Percentiles rank a stretch among this genome's conserved stretches.
Evolutionary conservation across 164 flowering plant genomes (phyloP).

Genomic region (Litsea cubeba): DNA sequence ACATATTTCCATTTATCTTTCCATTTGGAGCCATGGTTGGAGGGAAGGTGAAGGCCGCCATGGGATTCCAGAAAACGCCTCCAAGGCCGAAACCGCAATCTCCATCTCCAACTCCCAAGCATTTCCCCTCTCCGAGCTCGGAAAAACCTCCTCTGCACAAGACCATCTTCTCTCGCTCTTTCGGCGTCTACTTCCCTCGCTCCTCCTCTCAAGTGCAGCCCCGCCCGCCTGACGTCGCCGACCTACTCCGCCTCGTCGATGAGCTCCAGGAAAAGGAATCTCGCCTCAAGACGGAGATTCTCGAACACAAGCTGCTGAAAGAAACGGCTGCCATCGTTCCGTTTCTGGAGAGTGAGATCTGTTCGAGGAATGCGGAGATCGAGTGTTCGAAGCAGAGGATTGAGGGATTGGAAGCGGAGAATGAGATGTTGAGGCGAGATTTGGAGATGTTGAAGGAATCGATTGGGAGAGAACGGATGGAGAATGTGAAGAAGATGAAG

Average conservation of each 20-base stretch:
- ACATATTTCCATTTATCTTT: background rate
- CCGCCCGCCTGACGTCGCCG: conserved; percentile 71
- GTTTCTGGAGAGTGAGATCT: conserved; percentile 58
- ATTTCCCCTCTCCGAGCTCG: conserved; percentile 15
- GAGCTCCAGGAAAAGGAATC: conserved; percentile 69
- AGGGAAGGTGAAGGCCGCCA: conserved; percentile 64
- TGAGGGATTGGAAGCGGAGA: conserved; percentile 44
- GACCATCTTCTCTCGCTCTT: conserved; percentile 54
- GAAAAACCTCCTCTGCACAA: conserved; percentile 26
- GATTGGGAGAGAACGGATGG: conserved; percentile 29
- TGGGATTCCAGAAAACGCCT: conserved; percentile 68
- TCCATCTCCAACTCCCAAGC: conserved; percentile 25
- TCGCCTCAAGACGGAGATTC: conserved; percentile 58
- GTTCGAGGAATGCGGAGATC: conserved; percentile 37
- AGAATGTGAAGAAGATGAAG: conserved; percentile 24
- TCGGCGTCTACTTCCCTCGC: conserved; percentile 93
- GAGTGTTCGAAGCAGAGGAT: conserved; percentile 24
- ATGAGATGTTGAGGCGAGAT: conserved; percentile 39
- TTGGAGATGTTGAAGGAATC: conserved; percentile 24
- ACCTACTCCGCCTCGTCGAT: conserved; percentile 68
- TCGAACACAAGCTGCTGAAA: conserved; percentile 61
- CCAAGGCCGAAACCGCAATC: conserved; percentile 27
- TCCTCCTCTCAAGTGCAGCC: conserved; percentile 83
- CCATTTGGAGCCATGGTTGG: conserved; percentile 52
- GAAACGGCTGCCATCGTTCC: conserved; percentile 74